Conservation (phyloP, 176 grass and related monocot genomes). For the Urochloa ruziziensis region DNA sequence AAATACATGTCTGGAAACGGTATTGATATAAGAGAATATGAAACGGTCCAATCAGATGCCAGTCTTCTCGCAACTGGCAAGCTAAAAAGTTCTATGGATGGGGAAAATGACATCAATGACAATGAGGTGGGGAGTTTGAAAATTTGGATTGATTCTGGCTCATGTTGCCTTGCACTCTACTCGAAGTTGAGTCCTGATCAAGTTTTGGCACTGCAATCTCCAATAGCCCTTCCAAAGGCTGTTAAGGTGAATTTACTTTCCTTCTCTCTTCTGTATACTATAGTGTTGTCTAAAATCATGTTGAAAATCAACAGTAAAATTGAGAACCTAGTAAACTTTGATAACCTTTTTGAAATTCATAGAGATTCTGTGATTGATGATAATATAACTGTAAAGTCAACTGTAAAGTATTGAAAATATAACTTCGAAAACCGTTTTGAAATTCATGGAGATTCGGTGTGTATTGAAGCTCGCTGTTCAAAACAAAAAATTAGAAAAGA, state of each 20-base stretch:
- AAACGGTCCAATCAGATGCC: constrained; percentile 62
- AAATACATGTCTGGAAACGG: constrained; percentile 70
- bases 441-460: not conserved
- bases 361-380: too few relatives aligned
- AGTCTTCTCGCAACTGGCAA: constrained; percentile 79
- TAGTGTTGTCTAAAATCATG: too few relatives aligned
- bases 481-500: not conserved
- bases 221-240: constrained; percentile 94
- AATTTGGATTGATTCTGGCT: constrained; percentile 86
- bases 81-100: constrained; percentile 31
- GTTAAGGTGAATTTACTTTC: constrained; percentile 61
- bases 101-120: constrained; percentile 35
- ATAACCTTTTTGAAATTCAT: too few relatives aligned
- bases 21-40: constrained; percentile 82
- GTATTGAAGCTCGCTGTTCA: too few relatives aligned
- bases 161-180: constrained; percentile 84
- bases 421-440: not conserved
- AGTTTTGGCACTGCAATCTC: constrained; percentile 76
- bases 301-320: not conserved
- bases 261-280: constrained; percentile 11
- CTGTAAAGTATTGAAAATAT: too few relatives aligned
- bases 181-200: constrained; percentile 55
- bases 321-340: too few relatives aligned
- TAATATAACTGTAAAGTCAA: too few relatives aligned
- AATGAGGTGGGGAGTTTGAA: constrained; percentile 28